Base-by-base conservation (phyloP, 495 filamentous ascomycete species). In the Penicillium nucicola region DNA sequence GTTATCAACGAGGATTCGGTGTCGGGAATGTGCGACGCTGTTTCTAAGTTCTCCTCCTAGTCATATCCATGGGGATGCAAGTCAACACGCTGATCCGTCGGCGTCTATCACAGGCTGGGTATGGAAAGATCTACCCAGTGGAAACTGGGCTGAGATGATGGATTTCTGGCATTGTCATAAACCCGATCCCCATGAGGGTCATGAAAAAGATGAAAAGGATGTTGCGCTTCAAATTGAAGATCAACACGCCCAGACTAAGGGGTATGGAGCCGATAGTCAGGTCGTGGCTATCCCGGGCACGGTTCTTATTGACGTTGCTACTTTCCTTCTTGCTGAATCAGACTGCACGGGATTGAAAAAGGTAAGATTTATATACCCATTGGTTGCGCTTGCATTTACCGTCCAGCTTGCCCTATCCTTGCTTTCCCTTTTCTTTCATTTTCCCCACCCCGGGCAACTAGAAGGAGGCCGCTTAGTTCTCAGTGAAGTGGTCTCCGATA, bases 131-230 rank as follows among this genome's bases (percentile, higher is more conserved):
- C 77, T 98, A 4, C 93, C 93, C 1, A 95, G 89, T 56, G 90
- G 92, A 50, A 93, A 95, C 59, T 99, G 93, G 93, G 93, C 92
- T 2, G 93, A 99, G 67, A 97, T 97, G 95, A 99, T 99, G 93
- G 93, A 99, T 64, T 96, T 97, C 57, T 99, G 93, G 93, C 93
- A 99, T 68, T 99, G 93, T 63, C 93, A 98, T 66, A 97, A 97
- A 62, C 93, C 90, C 36, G 70, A 82, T 47, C 71, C 71, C 5
- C 70, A 78, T 32, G 64, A 67, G 19, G 58, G 58, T n/a, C 55
- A 77, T 19, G 23, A 49, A 15, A 53, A 71, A 22, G 50, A 68
- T 22, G 57, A 70, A 47, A 58, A 64, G 13, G 48, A 53, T 22
- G 60, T 51, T 30, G 53, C 60, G n/a, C 52, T 60, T 8, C 44